phyloP scores from a whole-genome alignment of 208 protist species.

The Porcisia deanei region DNA sequence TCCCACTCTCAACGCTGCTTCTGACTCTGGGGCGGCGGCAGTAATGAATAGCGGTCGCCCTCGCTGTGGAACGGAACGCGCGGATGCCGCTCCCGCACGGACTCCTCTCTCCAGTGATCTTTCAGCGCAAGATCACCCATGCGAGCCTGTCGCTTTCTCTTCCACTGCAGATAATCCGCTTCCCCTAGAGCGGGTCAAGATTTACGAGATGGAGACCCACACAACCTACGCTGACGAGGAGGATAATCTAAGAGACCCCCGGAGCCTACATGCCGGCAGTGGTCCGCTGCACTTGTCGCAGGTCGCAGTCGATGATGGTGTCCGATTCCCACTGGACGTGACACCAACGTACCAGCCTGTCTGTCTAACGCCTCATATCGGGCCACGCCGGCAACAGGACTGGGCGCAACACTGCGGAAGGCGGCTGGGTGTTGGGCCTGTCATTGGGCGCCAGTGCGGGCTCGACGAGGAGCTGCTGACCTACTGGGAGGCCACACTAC shows the following conservation, averaged over 20 bases:
- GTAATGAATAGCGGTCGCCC: neutral
- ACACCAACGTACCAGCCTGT: conserved; percentile 43
- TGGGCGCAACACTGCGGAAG: conserved; percentile 14
- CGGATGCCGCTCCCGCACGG: neutral
- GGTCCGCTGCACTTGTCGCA: neutral
- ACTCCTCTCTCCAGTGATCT: neutral
- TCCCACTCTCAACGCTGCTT: neutral
- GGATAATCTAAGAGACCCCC: neutral
- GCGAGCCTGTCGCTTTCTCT: neutral
- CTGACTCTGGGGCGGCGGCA: neutral
- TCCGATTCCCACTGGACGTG: conserved; percentile 28
- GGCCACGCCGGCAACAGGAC: conserved; percentile 18
- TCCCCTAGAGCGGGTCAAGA: conserved; percentile 43
- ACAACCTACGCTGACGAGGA: conserved; percentile 28
- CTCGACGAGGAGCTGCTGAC: conserved; percentile 34
- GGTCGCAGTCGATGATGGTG: neutral
- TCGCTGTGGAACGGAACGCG: neutral
- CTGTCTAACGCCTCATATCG: conserved; percentile 29
- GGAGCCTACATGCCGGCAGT: neutral
- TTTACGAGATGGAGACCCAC: conserved; percentile 48
- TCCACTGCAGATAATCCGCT: conserved; percentile 21
- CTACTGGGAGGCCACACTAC: conserved; percentile 32
- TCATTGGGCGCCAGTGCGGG: conserved; percentile 35
- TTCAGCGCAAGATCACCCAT: neutral
- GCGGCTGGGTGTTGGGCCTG: conserved; percentile 23